A percentile compares a stretch with the other conserved stretches of the same genome.
phyloP scores from a whole-genome alignment of 805 yeast species.

The Myxozyma geophila region DNA sequence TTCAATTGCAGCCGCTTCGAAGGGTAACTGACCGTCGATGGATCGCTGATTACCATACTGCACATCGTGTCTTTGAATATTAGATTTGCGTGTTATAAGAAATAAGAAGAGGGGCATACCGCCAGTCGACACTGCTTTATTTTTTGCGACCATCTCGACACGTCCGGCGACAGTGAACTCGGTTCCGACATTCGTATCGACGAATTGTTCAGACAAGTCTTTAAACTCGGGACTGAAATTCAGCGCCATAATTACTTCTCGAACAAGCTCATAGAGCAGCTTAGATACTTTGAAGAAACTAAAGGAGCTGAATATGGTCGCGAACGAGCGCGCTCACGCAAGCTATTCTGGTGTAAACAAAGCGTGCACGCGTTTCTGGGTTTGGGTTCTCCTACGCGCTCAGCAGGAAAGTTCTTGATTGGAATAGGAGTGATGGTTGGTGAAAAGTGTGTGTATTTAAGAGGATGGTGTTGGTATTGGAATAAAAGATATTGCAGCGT shows the following conservation, averaged over 20 bases:
- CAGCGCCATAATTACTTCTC: neutral
- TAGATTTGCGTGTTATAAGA: neutral
- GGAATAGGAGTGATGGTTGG: no score
- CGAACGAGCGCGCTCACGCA: no score
- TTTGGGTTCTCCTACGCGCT: no score
- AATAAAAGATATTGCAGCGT: no score
- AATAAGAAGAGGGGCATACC: neutral
- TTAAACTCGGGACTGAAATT: conserved; percentile 4
- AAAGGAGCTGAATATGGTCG: no score
- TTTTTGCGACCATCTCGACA: neutral
- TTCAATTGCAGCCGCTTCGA: neutral
- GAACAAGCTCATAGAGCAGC: no score
- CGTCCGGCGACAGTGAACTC: conserved; percentile 1
- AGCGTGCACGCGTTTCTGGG: no score
- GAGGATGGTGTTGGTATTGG: no score
- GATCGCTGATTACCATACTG: neutral
- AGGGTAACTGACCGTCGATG: neutral
- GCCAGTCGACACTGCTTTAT: neutral
- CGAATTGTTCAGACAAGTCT: neutral
- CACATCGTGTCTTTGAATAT: neutral
- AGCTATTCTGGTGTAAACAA: no score
- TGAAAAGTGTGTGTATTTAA: no score
- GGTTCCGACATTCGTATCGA: neutral
- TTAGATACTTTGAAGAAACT: no score
- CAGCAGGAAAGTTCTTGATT: no score